Conservation (phyloP, 345 rosid genomes). For the Tarenaya hassleriana region DNA sequence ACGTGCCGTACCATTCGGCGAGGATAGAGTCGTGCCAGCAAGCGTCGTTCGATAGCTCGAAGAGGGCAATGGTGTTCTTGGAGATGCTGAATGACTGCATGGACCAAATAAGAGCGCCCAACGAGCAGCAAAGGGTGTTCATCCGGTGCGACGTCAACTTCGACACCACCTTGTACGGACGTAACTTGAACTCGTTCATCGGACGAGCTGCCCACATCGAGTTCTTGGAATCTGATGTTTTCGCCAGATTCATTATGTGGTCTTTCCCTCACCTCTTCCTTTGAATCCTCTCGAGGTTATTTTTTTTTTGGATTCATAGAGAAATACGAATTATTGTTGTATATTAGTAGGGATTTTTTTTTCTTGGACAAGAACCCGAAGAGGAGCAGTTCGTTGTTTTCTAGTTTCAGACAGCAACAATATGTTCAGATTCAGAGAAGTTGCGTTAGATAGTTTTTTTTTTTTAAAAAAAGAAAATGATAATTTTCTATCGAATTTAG, state of each 20-base stretch:
- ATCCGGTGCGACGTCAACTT: slow-evolving; percentile 93
- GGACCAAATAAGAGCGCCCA: slow-evolving; percentile 93
- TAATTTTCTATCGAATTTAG: too few species aligned
- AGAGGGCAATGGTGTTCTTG: slow-evolving; percentile 64
- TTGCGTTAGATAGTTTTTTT: too few species aligned
- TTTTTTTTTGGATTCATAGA: too few species aligned
- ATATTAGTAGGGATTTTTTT: too few species aligned
- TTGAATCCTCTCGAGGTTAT: slow-evolving; percentile 19
- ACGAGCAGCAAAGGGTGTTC: slow-evolving; percentile 57
- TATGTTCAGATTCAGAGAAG: too few species aligned
- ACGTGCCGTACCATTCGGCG: slow-evolving; percentile 97
- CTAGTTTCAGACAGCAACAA: too few species aligned
- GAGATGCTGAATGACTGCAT: slow-evolving; percentile 91
- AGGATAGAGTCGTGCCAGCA: slow-evolving; percentile 79
- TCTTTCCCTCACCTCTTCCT: slow-evolving; percentile 70
- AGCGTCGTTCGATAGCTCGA: slow-evolving; percentile 73
- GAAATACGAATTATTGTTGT: too few species aligned
- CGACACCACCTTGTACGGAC: slow-evolving; percentile 62
- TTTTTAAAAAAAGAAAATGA: too few species aligned
- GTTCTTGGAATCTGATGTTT: slow-evolving; percentile 80
- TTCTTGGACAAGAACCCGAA: too few species aligned
- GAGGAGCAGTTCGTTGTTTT: too few species aligned
- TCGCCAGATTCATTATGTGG: slow-evolving; percentile 90
- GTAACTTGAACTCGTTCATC: slow-evolving; percentile 71
- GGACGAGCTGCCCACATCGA: slow-evolving; percentile 98